Conservation (phyloP, 108 stramenopile species). For the Aurantiochytrium sp. region DNA sequence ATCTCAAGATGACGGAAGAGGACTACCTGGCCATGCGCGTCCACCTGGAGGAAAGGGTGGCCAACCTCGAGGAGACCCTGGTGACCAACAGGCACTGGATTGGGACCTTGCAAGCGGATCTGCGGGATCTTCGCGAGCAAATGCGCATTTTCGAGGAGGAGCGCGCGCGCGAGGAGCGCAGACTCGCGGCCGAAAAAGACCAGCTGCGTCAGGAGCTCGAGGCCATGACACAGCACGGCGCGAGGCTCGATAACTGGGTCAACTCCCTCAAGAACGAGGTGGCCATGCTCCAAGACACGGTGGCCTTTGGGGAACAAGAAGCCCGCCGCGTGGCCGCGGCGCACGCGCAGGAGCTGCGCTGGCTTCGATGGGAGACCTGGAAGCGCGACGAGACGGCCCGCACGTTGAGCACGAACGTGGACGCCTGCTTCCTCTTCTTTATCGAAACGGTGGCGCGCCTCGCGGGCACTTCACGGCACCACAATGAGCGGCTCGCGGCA, state of each 20-base stretch:
- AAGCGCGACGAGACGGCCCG: constrained; percentile 7
- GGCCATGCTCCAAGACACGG: background rate
- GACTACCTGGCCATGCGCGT: constrained; percentile 5
- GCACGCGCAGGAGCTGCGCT: background rate
- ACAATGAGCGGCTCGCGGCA: background rate
- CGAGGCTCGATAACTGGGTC: background rate
- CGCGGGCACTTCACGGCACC: background rate
- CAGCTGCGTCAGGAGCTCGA: background rate
- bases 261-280: constrained; percentile 20
- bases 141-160: background rate
- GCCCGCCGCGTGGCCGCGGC: background rate
- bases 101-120: background rate
- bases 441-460: background rate
- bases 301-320: background rate
- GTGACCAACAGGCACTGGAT: background rate
- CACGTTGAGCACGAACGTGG: background rate
- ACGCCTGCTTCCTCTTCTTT: background rate
- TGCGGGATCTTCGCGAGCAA: background rate
- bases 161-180: background rate
- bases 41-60: background rate
- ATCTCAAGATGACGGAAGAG: constrained; percentile 4
- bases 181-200: background rate
- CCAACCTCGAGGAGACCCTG: background rate
- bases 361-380: constrained; percentile 21
- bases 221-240: background rate